These are phyloP conservation scores for Ophiostoma tasmaniense DNA, from an alignment of 2,329 filamentous ascomycete genomes.

Conservation along the genomic window DNA sequence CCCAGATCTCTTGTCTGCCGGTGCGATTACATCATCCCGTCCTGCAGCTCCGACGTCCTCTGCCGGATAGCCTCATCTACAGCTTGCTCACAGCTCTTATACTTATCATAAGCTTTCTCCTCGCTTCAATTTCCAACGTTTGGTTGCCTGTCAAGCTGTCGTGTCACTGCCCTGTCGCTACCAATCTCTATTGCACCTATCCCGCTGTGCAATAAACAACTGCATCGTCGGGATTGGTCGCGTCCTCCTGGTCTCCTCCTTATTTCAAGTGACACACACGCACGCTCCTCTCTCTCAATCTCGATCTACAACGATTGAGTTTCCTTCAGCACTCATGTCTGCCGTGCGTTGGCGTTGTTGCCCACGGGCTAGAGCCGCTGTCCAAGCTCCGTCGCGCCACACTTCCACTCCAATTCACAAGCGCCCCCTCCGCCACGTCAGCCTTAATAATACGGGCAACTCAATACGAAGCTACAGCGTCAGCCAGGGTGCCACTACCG, in stretches of 20 bases:
- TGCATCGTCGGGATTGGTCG: not conserved
- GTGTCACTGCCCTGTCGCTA: not conserved
- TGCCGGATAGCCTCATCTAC: not conserved
- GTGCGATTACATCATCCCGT: slow-evolving; percentile 4
- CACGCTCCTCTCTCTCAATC: not conserved
- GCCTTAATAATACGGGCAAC: not conserved
- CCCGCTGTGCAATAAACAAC: not conserved
- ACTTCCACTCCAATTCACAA: not conserved
- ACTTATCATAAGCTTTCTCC: not conserved
- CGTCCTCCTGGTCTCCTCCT: not conserved
- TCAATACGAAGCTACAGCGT: slow-evolving; percentile 7
- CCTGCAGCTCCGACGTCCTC: not conserved
- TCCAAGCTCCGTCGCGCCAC: slow-evolving; percentile 8
- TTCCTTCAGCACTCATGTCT: slow-evolving; percentile 1
- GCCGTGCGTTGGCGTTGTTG: slow-evolving; percentile 15
- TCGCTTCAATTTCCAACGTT: not conserved
- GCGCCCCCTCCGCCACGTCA: slow-evolving; percentile 7
- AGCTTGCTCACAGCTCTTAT: not conserved
- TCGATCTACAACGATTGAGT: no score
- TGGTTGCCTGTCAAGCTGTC: not conserved
- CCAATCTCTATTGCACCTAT: not conserved
- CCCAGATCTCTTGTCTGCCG: not conserved
- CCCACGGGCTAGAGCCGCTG: slow-evolving; percentile 7
- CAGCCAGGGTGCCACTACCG: slow-evolving; percentile 6
- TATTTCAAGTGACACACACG: not conserved